Conservation (phyloP, 2,329 filamentous ascomycete species). For the Monilinia vaccinii-corymbosi region DNA sequence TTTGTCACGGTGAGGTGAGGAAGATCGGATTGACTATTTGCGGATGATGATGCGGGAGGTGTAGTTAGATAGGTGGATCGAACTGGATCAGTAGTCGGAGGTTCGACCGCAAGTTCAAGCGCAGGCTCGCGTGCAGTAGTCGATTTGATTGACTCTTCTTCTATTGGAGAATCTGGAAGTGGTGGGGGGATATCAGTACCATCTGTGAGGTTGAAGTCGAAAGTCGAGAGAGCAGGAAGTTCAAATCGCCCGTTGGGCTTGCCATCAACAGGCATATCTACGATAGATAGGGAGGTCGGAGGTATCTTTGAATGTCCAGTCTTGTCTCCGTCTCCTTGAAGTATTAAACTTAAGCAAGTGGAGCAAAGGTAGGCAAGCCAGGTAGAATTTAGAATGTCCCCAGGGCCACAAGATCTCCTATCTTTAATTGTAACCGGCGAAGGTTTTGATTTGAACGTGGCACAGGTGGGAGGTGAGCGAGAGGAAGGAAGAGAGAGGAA, state of each 20-base stretch:
- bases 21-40: slow-evolving; percentile 2
- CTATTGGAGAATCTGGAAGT: slow-evolving; percentile 27
- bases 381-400: no score
- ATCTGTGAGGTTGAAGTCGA: slow-evolving; percentile 29
- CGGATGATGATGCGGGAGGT: neutral
- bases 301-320: neutral
- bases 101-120: slow-evolving; percentile 8
- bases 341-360: no score
- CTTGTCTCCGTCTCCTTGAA: no score
- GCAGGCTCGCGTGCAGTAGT: slow-evolving; percentile 8
- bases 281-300: neutral
- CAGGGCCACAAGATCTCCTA: no score
- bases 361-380: no score
- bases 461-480: neutral
- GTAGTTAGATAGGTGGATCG: neutral
- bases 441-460: neutral
- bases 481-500: neutral
- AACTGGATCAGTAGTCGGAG: neutral
- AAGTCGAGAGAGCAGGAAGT: slow-evolving; percentile 26
- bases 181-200: slow-evolving; percentile 31
- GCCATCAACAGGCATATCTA: slow-evolving; percentile 22
- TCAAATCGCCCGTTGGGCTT: slow-evolving; percentile 28
- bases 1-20: neutral
- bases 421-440: neutral
- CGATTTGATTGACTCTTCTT: slow-evolving; percentile 19